Evolutionary conservation across 1,139 yeast genomes (phyloP).

Genomic region (Pichia sp.): DNA sequence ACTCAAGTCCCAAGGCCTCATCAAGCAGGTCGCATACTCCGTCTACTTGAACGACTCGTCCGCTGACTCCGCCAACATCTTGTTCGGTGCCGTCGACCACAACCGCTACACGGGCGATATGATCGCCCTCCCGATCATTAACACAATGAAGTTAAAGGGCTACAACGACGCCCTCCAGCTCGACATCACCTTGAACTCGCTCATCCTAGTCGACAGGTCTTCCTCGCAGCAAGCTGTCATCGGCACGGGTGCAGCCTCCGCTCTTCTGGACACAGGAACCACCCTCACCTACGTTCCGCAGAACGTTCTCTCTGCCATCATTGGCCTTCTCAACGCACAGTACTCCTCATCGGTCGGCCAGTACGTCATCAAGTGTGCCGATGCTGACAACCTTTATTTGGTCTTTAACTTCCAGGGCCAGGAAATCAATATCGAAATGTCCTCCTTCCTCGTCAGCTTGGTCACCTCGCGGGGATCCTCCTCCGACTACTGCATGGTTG

Average conservation of each 20-base stretch:
- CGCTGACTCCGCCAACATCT: constrained; percentile 41
- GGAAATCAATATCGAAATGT: constrained; percentile 42
- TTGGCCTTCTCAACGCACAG: constrained; percentile 36
- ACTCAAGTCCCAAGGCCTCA: constrained; percentile 49
- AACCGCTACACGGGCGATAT: constrained; percentile 47
- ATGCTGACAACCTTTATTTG: constrained; percentile 34
- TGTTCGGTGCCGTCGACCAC: constrained; percentile 59
- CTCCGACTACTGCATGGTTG: constrained; percentile 15
- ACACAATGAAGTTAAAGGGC: constrained; percentile 32
- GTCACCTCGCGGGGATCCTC: constrained; percentile 6
- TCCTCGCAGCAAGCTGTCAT: constrained; percentile 29
- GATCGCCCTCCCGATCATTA: constrained; percentile 42
- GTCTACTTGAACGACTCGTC: constrained; percentile 41
- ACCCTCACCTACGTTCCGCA: constrained; percentile 53
- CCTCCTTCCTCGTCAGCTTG: constrained; percentile 32
- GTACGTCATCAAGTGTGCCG: constrained; percentile 35
- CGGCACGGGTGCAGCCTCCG: constrained; percentile 39
- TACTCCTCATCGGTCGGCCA: constrained; percentile 34
- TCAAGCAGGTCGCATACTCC: constrained; percentile 50
- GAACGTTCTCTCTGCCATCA: constrained; percentile 38
- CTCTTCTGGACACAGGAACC: constrained; percentile 66
- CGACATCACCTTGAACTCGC: constrained; percentile 42
- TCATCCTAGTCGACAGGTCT: constrained; percentile 15
- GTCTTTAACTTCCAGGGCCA: constrained; percentile 49
- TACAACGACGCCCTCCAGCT: constrained; percentile 35